Evolutionary conservation across 2,329 filamentous ascomycete species (phyloP).

Genomic region (Fusarium gaditjirri): DNA sequence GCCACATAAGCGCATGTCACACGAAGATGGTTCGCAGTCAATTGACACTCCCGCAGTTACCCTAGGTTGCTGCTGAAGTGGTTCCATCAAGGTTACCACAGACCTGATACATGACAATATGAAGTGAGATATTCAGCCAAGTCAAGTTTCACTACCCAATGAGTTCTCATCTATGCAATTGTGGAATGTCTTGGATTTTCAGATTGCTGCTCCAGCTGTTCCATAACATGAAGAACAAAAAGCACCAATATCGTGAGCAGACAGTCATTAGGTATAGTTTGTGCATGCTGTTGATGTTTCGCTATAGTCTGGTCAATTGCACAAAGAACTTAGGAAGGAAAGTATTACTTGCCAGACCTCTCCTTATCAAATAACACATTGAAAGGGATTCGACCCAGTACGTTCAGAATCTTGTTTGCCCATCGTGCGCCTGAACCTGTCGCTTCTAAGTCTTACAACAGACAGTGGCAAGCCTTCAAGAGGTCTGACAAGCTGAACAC

Average conservation of each 20-base stretch:
- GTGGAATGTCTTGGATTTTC: background rate
- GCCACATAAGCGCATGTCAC: background rate
- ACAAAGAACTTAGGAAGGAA: background rate
- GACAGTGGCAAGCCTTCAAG: slow-evolving; percentile 24
- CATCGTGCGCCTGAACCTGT: background rate
- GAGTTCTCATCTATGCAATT: background rate
- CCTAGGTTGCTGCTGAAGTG: slow-evolving; percentile 7
- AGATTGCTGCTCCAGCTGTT: background rate
- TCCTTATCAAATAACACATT: background rate
- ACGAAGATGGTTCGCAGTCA: background rate
- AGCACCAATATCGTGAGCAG: background rate
- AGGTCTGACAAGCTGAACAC: slow-evolving; percentile 7
- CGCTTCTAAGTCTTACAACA: slow-evolving; percentile 30
- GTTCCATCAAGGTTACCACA: slow-evolving; percentile 9
- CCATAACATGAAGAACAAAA: slow-evolving; percentile 13
- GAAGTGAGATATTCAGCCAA: slow-evolving; percentile 21
- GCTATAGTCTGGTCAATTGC: background rate
- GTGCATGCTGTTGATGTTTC: background rate
- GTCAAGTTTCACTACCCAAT: background rate
- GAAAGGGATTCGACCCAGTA: background rate
- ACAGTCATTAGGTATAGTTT: background rate
- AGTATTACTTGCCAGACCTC: background rate
- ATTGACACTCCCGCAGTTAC: slow-evolving; percentile 24
- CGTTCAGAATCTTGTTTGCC: background rate
- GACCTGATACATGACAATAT: slow-evolving; percentile 17